A percentile compares a stretch with the other conserved stretches of the same genome.
Evolutionary conservation across 2,329 filamentous ascomycete genomes (phyloP).

Genomic region (Ophiostoma triangulosporum): DNA sequence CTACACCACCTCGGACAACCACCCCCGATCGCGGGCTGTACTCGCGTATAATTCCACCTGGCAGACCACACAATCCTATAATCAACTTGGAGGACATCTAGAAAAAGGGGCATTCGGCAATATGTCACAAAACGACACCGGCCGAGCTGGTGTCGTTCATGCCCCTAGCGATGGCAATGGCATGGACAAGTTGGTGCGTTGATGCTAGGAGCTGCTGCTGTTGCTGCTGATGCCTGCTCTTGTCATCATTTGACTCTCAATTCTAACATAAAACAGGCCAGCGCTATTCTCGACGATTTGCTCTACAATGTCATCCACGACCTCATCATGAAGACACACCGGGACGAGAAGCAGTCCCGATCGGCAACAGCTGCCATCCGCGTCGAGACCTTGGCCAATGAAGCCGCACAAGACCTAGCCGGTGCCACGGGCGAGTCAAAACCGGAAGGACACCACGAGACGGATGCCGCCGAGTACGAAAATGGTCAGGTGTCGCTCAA

Average conservation of each 20-base stretch:
- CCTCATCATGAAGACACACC: conserved; percentile 59
- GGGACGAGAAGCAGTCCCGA: conserved; percentile 64
- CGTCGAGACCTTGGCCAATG: conserved; percentile 47
- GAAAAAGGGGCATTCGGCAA: not conserved
- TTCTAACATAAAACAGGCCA: conserved; percentile 26
- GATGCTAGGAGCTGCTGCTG: not conserved
- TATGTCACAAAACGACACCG: conserved; percentile 22
- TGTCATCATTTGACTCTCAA: not conserved
- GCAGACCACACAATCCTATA: not conserved
- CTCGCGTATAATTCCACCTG: not conserved
- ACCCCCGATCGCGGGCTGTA: not conserved
- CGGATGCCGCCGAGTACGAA: conserved; percentile 55
- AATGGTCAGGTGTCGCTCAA: conserved; percentile 56
- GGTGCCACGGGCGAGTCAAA: conserved; percentile 37
- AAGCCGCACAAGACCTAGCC: conserved; percentile 32
- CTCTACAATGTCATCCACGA: conserved; percentile 67
- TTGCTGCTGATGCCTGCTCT: not conserved
- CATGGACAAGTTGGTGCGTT: conserved; percentile 47
- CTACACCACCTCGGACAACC: not conserved
- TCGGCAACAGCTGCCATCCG: conserved; percentile 50
- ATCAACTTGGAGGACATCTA: not conserved
- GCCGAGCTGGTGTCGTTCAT: conserved; percentile 44
- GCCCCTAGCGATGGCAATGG: conserved; percentile 36
- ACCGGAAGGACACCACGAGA: conserved; percentile 47
- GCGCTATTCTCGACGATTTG: conserved; percentile 58